Base-by-base conservation (phyloP, 768 basidiomycete genomes). In the Lentinula edodes region DNA sequence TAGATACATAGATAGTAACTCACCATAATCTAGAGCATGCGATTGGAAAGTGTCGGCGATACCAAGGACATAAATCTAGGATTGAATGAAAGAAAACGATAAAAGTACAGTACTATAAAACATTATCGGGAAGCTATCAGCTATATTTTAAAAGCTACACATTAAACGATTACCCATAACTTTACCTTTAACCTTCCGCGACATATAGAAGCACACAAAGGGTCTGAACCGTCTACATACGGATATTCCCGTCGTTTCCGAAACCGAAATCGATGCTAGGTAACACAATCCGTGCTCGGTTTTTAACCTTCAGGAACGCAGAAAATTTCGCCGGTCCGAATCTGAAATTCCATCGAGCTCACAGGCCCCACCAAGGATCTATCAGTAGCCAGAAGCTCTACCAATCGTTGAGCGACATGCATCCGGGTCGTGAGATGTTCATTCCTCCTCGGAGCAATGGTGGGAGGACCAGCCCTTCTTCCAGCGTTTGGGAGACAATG, bases 401-500 rank as follows among this genome's bases (percentile, higher is more conserved):
- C 91, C 91, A 93, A 63, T 91, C 88, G 67, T 88, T 78, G 9
- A 93, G 76, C 43, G 80, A 78, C 64, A 81, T 80, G 70, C 84
- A 86, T 28, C 86, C 84, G n/a, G 89, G 88, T 55, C 83, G 75
- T 23, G 80, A 77, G 63, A 98, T 80, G 68, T 95, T 91, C 60
- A 94, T 72, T 0, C 94, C 96, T 4, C 91, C 93, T 12, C 96
- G 85, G 50, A 98, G 79, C 16, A 98, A 80, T 13, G 89, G 83
- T 0, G 94, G 90, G 15, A 98, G 80, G 56, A 99, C 82, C 68
- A 87, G 82, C 2, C 96, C 96, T 18, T 83, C 79, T 60, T 95
- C 80, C 64, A 99, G 86, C 16, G 96, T 99, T 66, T 93, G 89
- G 65, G 86, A 82, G 52, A 95, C 93, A 60, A 95, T 87, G 5